Conservation (phyloP, 495 filamentous ascomycete genomes). For the Penicillium pulvis region DNA sequence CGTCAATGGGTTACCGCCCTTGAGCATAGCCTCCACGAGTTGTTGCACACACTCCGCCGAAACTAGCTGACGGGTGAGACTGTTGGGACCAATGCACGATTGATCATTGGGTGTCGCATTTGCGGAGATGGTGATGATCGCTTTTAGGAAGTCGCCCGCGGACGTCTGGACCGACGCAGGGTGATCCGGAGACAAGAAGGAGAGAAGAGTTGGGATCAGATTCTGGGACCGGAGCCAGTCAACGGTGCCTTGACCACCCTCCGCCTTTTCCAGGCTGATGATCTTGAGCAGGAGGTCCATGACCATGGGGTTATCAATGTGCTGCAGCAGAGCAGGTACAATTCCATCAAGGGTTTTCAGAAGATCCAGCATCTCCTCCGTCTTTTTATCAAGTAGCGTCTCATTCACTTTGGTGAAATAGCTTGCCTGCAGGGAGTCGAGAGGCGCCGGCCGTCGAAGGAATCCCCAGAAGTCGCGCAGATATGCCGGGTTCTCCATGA, state of each 20-base stretch:
- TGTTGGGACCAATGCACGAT: constrained; percentile 96
- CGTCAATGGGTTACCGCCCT: constrained; percentile 90
- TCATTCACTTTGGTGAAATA: constrained; percentile 99
- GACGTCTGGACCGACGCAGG: constrained; percentile 89
- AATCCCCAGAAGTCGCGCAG: constrained; percentile 90
- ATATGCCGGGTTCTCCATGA: constrained; percentile 79
- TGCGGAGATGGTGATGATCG: constrained; percentile 97
- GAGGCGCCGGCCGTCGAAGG: constrained; percentile 71
- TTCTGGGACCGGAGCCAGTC: constrained; percentile 95
- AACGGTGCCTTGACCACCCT: constrained; percentile 89
- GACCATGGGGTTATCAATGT: constrained; percentile 97
- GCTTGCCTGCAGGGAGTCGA: constrained; percentile 90
- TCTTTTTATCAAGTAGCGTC: constrained; percentile 93
- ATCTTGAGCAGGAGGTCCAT: constrained; percentile 99
- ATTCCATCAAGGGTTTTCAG: constrained; percentile 81
- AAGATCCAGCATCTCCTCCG: constrained; percentile 90
- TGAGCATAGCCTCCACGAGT: constrained; percentile 87
- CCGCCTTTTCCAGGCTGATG: constrained; percentile 91
- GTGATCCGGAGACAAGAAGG: constrained; percentile 81
- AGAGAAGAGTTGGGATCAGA: constrained; percentile 85
- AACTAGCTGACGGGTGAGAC: constrained; percentile 94
- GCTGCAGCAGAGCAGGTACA: constrained; percentile 81
- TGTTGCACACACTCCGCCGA: constrained; percentile 79
- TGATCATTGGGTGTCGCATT: constrained; percentile 98
- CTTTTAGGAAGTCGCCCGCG: constrained; percentile 96